Base-by-base conservation (phyloP, 768 basidiomycete species). In the Podaxis sp. region DNA sequence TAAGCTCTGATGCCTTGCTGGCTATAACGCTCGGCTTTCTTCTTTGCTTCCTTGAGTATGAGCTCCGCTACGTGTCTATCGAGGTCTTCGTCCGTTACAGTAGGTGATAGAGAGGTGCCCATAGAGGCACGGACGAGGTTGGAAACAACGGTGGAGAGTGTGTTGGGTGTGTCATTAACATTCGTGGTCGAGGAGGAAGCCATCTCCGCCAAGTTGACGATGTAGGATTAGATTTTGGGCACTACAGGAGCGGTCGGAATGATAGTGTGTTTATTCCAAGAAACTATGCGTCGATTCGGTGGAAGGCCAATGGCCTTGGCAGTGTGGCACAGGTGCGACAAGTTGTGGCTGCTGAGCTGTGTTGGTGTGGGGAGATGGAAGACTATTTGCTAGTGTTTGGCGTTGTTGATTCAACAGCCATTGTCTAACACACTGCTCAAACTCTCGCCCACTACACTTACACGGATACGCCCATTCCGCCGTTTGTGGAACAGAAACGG, bases 21-120 rank as follows among this genome's bases (percentile, higher is more conserved):
- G 55, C 78, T 75, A 70, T 94, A 98, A 60, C 76, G 80, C 67
- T 90, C 86, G 36, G 93, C 93, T 73, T 94, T 92, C 79, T 88
- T 87, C 76, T 92, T 93, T 1, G 97, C 96, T 72, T 98, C 97
- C 65, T 84, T 87, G 42, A 98, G 83, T 55, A 99, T 88, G 59
- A 98, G 82, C 55, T 94, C 90, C 1, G 93, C 93, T 28, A 99
- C 93, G 68, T 93, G 91, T 48, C 85, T 83, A 74, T 98, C 96
- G 50, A 98, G 84, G 67, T 97, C 93, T 18, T 89, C 89, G 69
- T 96, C 91, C 11, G 83, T 80, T 32, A 91, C 84, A 1, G 76
- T 75, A 57, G 73, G 70, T 5, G 85, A 67, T 1, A 89, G 75
- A 0, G 90, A 82, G 14, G 82, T 65, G 50, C 91, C 91, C 83